Conservation (phyloP, 345 rosid genomes). For the Aquilaria malaccensis region DNA sequence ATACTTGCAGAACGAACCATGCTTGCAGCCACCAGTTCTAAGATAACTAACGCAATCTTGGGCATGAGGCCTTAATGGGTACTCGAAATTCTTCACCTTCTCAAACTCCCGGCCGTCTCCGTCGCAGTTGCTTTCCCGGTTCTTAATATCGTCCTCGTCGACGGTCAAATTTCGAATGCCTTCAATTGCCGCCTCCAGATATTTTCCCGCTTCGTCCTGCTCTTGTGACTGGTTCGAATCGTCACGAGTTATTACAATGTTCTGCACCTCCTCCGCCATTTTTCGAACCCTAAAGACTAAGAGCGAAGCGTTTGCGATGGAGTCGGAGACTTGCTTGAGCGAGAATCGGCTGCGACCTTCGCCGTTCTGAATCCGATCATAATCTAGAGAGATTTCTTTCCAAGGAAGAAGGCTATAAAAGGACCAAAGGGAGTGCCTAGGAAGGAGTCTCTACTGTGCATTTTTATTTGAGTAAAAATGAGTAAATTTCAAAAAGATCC, state of each 20-base stretch:
- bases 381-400: conserved; percentile 1
- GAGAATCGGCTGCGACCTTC: not conserved
- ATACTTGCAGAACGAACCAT: conserved; percentile 20
- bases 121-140: not conserved
- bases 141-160: not conserved
- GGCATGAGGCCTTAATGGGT: conserved; percentile 20
- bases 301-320: not conserved
- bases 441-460: too few species aligned
- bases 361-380: not conserved
- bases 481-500: too few species aligned
- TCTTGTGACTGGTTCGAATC: not conserved
- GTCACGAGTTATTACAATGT: not conserved
- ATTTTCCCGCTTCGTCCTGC: not conserved
- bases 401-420: not conserved
- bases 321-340: not conserved
- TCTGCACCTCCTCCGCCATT: not conserved
- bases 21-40: conserved; percentile 16
- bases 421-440: not conserved
- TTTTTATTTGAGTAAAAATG: too few species aligned
- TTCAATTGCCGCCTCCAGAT: not conserved
- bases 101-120: conserved; percentile 2
- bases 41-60: conserved; percentile 18
- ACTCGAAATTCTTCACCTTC: conserved; percentile 1
- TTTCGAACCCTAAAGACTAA: not conserved
- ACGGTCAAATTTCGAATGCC: not conserved